These are phyloP conservation scores for Marchantia polymorpha DNA, from an alignment of 225 moss, liverwort and hornwort genomes.

Conservation along the genomic window DNA sequence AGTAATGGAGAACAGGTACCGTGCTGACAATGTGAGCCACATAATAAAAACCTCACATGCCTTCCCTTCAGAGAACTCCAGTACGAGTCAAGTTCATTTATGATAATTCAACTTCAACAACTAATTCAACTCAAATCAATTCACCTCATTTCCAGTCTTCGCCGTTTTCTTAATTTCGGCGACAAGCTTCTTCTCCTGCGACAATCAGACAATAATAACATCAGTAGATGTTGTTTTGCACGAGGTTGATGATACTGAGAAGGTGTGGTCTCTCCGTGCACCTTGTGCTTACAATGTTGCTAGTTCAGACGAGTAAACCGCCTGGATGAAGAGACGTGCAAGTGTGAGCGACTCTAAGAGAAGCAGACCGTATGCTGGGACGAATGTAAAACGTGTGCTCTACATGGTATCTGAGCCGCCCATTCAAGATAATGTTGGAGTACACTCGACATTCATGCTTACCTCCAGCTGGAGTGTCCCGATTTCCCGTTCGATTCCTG, in stretches of 20 bases:
- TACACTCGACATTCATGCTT: background rate
- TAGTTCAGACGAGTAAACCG: no score
- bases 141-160: conserved; percentile 88
- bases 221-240: background rate
- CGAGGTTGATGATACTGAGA: background rate
- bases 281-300: no score
- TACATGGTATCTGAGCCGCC: no score
- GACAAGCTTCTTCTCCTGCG: conserved; percentile 93
- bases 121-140: background rate
- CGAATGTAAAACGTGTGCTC: no score
- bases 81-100: background rate
- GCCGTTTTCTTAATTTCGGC: conserved; percentile 99
- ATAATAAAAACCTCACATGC: background rate
- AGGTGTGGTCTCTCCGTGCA: no score
- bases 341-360: no score
- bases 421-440: background rate
- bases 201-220: background rate
- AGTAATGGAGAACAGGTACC: background rate
- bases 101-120: background rate
- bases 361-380: no score
- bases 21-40: background rate
- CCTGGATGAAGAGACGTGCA: no score
- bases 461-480: conserved; percentile 92
- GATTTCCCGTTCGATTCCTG: conserved; percentile 96
- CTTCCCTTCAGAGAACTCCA: background rate